phyloP scores from a whole-genome alignment of 1,139 yeast genomes.

The Wickerhamomyces sp. region DNA sequence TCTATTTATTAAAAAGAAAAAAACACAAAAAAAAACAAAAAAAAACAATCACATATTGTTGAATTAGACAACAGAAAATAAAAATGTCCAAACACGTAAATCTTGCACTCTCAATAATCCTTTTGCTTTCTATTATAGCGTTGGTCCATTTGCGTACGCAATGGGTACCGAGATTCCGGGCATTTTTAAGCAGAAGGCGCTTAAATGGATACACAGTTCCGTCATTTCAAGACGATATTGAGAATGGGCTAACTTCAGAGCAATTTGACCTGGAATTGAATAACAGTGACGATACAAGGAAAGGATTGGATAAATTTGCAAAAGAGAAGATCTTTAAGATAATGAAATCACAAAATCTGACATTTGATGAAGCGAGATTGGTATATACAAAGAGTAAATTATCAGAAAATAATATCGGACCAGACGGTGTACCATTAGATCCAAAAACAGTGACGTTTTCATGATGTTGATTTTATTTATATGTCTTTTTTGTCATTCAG shows the following conservation, averaged over 20 bases:
- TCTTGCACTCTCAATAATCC: too few relatives aligned
- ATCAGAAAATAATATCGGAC: constrained; percentile 49
- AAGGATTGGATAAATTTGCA: constrained; percentile 56
- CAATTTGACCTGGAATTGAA: constrained; percentile 49
- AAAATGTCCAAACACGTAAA: too few relatives aligned
- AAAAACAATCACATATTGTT: background rate
- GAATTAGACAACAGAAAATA: background rate
- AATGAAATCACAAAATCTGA: constrained; percentile 46
- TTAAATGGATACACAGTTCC: constrained; percentile 17
- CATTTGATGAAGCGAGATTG: constrained; percentile 71
- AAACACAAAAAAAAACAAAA: too few relatives aligned
- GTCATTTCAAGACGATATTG: constrained; percentile 56
- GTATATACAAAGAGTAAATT: constrained; percentile 45
- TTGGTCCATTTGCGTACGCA: constrained; percentile 17
- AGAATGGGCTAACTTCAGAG: constrained; percentile 59
- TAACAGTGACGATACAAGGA: constrained; percentile 51
- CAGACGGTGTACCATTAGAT: constrained; percentile 45
- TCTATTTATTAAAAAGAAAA: too few relatives aligned
- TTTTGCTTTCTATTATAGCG: too few relatives aligned
- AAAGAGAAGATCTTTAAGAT: constrained; percentile 47
- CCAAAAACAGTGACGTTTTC: constrained; percentile 44
- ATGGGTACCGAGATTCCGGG: constrained; percentile 15
- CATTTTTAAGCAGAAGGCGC: constrained; percentile 17
- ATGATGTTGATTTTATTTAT: background rate
- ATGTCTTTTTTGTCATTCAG: too few relatives aligned